Conservation (phyloP, 495 filamentous ascomycete genomes). For the Podospora tetraspora region DNA sequence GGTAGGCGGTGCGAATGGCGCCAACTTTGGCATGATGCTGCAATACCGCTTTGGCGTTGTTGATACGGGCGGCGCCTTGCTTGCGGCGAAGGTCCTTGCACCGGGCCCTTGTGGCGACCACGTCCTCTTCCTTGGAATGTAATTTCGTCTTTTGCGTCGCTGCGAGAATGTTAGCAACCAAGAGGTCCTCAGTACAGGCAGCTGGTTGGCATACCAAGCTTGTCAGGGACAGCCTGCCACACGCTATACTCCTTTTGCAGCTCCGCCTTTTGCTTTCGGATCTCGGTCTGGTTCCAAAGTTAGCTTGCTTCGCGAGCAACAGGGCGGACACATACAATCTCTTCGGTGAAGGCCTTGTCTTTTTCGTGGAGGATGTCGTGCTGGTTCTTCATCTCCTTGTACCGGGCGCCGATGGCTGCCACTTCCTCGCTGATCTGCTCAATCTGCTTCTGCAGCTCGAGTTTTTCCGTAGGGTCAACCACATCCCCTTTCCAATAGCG, state of each 20-base stretch:
- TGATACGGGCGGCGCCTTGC: conserved; percentile 52
- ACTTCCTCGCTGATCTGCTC: conserved; percentile 19
- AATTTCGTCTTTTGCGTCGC: conserved; percentile 48
- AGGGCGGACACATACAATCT: conserved; percentile 29
- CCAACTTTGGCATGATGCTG: conserved; percentile 55
- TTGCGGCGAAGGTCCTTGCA: conserved; percentile 30
- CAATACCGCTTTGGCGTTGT: conserved; percentile 60
- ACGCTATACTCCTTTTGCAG: conserved; percentile 57
- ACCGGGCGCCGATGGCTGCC: background rate
- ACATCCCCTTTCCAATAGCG: conserved; percentile 72
- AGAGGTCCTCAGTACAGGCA: background rate
- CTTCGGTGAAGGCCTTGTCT: conserved; percentile 7
- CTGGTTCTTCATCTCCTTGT: background rate
- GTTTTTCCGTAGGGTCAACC: conserved; percentile 58
- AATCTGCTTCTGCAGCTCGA: conserved; percentile 37
- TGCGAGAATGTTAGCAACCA: conserved; percentile 37
- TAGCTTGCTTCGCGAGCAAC: background rate
- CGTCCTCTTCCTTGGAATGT: conserved; percentile 36
- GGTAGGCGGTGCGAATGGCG: conserved; percentile 52
- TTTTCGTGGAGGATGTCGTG: background rate
- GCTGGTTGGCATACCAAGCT: conserved; percentile 50
- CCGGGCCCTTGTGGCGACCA: conserved; percentile 24
- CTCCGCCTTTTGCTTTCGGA: conserved; percentile 37
- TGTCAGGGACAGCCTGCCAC: conserved; percentile 63
- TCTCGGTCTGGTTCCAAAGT: conserved; percentile 23